A percentile compares a stretch with the other conserved stretches of the same genome.
Conservation (phyloP, 441 rosid genomes). For the Euphorbia schlechtendalii region DNA sequence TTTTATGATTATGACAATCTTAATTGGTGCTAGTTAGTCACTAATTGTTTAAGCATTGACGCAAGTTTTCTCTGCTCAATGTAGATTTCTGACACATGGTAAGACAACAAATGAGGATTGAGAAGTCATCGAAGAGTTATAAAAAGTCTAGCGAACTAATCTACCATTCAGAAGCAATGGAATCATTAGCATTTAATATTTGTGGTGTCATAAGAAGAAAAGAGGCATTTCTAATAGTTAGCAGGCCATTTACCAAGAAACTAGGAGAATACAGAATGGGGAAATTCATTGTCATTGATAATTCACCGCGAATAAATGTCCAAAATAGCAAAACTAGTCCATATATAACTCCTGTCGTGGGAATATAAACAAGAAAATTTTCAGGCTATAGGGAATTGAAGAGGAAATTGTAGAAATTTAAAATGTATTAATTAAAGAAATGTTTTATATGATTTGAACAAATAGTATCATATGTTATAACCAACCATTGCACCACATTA, state of each 20-base stretch:
- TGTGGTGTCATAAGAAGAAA: too few relatives aligned
- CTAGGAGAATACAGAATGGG: constrained; percentile 63
- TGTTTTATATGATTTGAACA: not conserved
- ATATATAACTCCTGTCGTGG: constrained; percentile 60
- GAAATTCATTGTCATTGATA: constrained; percentile 51
- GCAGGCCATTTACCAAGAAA: constrained; percentile 56
- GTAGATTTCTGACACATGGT: too few relatives aligned
- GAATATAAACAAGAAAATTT: constrained; percentile 21
- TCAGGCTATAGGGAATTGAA: constrained; percentile 8
- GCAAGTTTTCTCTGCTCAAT: too few relatives aligned
- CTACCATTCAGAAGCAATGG: too few relatives aligned
- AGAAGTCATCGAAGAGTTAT: too few relatives aligned
- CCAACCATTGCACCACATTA: constrained; percentile 98
- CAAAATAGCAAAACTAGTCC: constrained; percentile 75
- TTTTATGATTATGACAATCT: not conserved
- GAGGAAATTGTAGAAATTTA: not conserved
- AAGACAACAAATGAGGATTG: too few relatives aligned
- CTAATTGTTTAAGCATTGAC: too few relatives aligned
- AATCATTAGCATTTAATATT: not conserved
- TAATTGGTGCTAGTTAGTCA: not conserved
- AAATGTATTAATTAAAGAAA: not conserved
- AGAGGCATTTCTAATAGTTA: too few relatives aligned
- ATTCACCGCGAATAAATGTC: constrained; percentile 76
- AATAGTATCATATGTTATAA: constrained; percentile 10
- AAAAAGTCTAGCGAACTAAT: too few relatives aligned